Conservation (phyloP, 352 stramenopile genomes). For the Globisporangium perplexum region DNA sequence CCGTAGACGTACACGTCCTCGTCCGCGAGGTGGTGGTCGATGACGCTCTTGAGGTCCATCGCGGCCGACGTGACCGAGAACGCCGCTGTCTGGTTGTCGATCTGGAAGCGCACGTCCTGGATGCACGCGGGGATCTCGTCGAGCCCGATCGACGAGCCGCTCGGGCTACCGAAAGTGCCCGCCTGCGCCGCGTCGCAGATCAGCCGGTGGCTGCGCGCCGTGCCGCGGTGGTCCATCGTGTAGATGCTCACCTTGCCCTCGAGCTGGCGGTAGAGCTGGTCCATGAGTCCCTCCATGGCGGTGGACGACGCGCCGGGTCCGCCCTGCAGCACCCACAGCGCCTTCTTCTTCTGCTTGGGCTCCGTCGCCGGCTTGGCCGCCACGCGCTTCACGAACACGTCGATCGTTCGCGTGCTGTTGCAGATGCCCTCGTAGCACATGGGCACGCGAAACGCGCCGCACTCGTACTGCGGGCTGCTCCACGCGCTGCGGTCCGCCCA, state of each 20-base stretch:
- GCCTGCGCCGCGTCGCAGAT: slow-evolving; percentile 49
- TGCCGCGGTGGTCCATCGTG: slow-evolving; percentile 66
- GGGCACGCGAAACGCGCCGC: slow-evolving; percentile 22
- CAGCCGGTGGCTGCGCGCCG: slow-evolving; percentile 47
- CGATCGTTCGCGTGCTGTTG: slow-evolving; percentile 17
- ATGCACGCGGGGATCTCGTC: slow-evolving; percentile 63
- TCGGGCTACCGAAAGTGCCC: slow-evolving; percentile 40
- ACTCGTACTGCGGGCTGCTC: slow-evolving; percentile 17
- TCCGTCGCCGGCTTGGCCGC: slow-evolving; percentile 11
- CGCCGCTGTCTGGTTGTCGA: slow-evolving; percentile 62
- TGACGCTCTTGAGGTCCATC: slow-evolving; percentile 54
- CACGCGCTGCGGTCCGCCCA: neutral
- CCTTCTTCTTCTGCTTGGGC: slow-evolving; percentile 20
- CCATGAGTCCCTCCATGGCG: slow-evolving; percentile 61
- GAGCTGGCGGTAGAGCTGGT: slow-evolving; percentile 43
- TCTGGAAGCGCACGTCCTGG: slow-evolving; percentile 62
- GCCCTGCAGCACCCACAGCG: slow-evolving; percentile 68
- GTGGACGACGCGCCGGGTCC: slow-evolving; percentile 64
- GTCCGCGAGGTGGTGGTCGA: slow-evolving; percentile 35
- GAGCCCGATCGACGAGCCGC: slow-evolving; percentile 38
- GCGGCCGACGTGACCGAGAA: slow-evolving; percentile 73
- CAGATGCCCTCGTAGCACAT: slow-evolving; percentile 28
- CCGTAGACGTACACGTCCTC: slow-evolving; percentile 68
- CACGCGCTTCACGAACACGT: slow-evolving; percentile 51
- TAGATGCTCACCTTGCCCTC: slow-evolving; percentile 52